phyloP scores from a whole-genome alignment of 352 stramenopile genomes.

The Phytophthora pisi region DNA sequence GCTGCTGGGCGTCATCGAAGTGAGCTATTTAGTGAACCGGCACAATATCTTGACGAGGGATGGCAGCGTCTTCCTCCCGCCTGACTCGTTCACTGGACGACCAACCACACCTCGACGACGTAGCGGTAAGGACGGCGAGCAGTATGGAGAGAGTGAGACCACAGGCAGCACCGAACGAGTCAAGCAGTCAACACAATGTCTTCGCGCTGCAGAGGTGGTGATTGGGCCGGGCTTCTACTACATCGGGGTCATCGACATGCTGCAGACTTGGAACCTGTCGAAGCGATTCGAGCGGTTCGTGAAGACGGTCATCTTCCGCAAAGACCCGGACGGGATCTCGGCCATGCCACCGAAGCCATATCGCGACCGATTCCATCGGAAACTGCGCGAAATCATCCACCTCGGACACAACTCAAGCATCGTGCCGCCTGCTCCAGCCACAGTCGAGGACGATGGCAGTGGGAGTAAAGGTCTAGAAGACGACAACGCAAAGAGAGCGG shows the following conservation, averaged over 20 bases:
- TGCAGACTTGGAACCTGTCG: conserved; percentile 78
- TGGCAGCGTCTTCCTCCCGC: conserved; percentile 53
- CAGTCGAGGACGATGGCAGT: conserved; percentile 2
- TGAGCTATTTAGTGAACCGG: conserved; percentile 76
- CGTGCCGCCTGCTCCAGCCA: conserved; percentile 19
- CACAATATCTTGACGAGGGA: conserved; percentile 73
- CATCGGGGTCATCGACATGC: conserved; percentile 88
- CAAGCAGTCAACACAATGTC: conserved; percentile 68
- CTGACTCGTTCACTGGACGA: conserved; percentile 17
- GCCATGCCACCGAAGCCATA: conserved; percentile 77
- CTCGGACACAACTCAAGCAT: conserved; percentile 54
- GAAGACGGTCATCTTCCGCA: conserved; percentile 67
- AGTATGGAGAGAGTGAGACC: conserved; percentile 19
- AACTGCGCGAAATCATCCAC: conserved; percentile 80
- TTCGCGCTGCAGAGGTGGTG: conserved; percentile 77
- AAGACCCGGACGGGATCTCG: conserved; percentile 78
- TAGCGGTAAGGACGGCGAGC: conserved; percentile 14
- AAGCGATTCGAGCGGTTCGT: conserved; percentile 82
- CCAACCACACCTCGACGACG: conserved; percentile 11
- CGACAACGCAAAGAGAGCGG: conserved; percentile 6
- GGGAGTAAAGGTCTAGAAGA: not conserved
- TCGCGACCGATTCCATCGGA: conserved; percentile 68
- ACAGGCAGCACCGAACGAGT: conserved; percentile 15
- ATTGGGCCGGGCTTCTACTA: conserved; percentile 88
- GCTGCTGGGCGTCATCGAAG: conserved; percentile 77